Percentiles rank a stretch among this genome's conserved stretches.
Evolutionary conservation across 495 filamentous ascomycete species (phyloP).

Genomic region (Lophiostoma macrostomum): DNA sequence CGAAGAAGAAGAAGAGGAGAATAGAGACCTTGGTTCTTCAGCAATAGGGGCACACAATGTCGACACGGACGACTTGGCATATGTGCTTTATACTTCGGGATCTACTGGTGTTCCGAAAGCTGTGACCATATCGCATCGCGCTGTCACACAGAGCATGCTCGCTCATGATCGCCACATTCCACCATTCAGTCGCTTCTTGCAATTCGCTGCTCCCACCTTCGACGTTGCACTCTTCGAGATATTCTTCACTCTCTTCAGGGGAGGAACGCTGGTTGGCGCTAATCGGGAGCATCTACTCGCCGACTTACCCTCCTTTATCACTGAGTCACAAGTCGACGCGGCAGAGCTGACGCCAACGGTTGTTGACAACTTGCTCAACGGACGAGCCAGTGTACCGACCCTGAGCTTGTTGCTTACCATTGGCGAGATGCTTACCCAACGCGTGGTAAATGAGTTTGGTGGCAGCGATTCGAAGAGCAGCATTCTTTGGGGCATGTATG

Average conservation of each 20-base stretch:
- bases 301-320: conserved; percentile 65
- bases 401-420: conserved; percentile 70
- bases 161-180: conserved; percentile 76
- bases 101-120: conserved; percentile 89
- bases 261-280: conserved; percentile 66
- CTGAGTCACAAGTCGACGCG: conserved; percentile 64
- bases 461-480: conserved; percentile 37
- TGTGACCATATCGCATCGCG: conserved; percentile 70
- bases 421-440: conserved; percentile 78
- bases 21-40: neutral
- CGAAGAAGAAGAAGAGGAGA: conserved; percentile 9
- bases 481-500: conserved; percentile 82
- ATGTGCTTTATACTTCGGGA: conserved; percentile 89
- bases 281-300: conserved; percentile 61
- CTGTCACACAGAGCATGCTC: conserved; percentile 71
- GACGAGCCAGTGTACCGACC: conserved; percentile 56
- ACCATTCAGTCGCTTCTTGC: conserved; percentile 68
- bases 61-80: conserved; percentile 59
- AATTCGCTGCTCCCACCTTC: conserved; percentile 84
- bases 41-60: neutral
- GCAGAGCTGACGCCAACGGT: conserved; percentile 84
- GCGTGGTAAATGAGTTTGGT: conserved; percentile 72
- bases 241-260: conserved; percentile 74
- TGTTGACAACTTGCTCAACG: conserved; percentile 62
- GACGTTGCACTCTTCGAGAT: conserved; percentile 88